phyloP scores from a whole-genome alignment of 371 early-diverging fungal genomes.

The Rhizopus arrhizus region DNA sequence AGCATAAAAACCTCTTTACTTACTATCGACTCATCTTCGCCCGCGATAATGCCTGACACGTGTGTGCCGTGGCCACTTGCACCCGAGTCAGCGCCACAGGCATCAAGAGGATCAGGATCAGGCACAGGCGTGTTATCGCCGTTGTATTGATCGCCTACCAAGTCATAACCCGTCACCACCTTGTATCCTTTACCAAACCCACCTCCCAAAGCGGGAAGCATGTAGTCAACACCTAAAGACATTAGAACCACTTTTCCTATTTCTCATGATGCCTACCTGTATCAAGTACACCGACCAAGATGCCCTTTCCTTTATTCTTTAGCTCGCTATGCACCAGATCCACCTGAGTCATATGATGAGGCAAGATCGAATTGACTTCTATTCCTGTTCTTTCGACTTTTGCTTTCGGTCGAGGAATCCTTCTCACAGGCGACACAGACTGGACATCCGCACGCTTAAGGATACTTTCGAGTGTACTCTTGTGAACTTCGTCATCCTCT shows the following conservation, averaged over 20 bases:
- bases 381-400: not conserved
- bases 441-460: conserved; percentile 17
- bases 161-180: conserved; percentile 45
- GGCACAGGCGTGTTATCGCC: conserved; percentile 35
- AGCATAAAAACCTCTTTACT: conserved; percentile 23
- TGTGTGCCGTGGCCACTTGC: conserved; percentile 64
- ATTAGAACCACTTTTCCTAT: conserved; percentile 14
- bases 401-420: conserved; percentile 26
- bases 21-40: conserved; percentile 35
- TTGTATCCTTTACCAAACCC: conserved; percentile 65
- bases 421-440: conserved; percentile 27
- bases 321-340: conserved; percentile 29
- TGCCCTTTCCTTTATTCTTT: conserved; percentile 55
- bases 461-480: conserved; percentile 10
- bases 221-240: conserved; percentile 56
- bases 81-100: conserved; percentile 20
- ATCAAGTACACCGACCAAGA: conserved; percentile 68
- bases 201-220: conserved; percentile 73
- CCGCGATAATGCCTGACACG: conserved; percentile 71
- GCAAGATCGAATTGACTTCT: not conserved
- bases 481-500: conserved; percentile 8
- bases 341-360: conserved; percentile 25
- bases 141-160: conserved; percentile 16
- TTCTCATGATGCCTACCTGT: conserved; percentile 39
- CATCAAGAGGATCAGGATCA: conserved; percentile 37